These are phyloP conservation scores for Pistacia integerrima DNA, from an alignment of 345 rosid genomes.

Conservation along the genomic window DNA sequence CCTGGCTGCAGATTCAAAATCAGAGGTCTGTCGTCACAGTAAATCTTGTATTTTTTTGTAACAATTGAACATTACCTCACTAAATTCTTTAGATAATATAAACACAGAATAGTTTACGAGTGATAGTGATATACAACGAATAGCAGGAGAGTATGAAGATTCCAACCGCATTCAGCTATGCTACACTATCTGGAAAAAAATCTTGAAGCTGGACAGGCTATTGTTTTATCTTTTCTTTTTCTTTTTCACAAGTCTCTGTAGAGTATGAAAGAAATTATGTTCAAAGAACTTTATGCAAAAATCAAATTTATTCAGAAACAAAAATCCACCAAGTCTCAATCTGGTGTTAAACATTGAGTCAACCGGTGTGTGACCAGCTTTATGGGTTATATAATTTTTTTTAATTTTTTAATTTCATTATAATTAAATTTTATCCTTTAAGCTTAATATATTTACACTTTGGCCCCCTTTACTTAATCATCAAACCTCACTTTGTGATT, in stretches of 20 bases:
- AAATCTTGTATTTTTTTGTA: slow-evolving; percentile 22
- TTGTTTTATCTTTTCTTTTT: neutral
- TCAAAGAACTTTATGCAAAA: neutral
- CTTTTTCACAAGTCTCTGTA: neutral
- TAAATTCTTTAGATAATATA: neutral
- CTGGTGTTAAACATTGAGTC: too few species aligned
- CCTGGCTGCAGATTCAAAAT: neutral
- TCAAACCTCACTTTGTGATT: too few species aligned
- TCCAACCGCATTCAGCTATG: too few species aligned
- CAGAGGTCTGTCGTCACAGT: neutral
- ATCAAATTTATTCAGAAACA: neutral
- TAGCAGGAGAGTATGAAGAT: neutral
- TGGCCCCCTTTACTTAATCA: too few species aligned
- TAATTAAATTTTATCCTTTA: too few species aligned
- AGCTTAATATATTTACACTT: too few species aligned
- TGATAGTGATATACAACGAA: neutral
- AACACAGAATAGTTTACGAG: neutral
- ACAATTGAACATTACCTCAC: neutral
- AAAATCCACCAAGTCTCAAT: neutral
- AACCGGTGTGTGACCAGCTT: too few species aligned
- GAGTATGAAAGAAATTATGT: neutral
- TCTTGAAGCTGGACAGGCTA: neutral
- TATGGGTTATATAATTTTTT: too few species aligned
- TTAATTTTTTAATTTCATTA: too few species aligned
- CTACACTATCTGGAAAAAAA: neutral